phyloP scores from a whole-genome alignment of 2,329 filamentous ascomycete species.

The Colletotrichum acutatum region DNA sequence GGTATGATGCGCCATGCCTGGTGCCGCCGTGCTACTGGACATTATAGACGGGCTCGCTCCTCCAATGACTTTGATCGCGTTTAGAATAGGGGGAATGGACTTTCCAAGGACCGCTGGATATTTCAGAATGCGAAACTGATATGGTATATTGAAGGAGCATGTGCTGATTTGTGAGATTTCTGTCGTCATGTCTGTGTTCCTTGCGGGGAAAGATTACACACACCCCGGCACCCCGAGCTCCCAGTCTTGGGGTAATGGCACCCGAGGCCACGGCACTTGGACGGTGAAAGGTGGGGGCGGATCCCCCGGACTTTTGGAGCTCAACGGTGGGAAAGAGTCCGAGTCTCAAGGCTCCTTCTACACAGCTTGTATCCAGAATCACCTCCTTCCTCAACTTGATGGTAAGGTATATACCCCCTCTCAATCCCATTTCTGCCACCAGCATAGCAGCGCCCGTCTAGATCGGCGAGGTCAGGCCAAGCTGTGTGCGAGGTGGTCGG shows the following conservation, averaged over 20 bases:
- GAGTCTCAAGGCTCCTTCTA: too few species aligned
- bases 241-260: background rate
- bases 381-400: too few species aligned
- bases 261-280: conserved; percentile 2
- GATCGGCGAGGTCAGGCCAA: too few species aligned
- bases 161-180: background rate
- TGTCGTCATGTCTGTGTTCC: conserved; percentile 27
- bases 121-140: too few species aligned
- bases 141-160: too few species aligned
- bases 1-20: conserved; percentile 21
- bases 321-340: background rate
- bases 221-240: background rate
- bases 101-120: too few species aligned
- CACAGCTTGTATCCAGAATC: too few species aligned
- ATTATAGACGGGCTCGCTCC: background rate
- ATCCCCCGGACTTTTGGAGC: conserved; percentile 7
- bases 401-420: too few species aligned
- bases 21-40: background rate
- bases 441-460: too few species aligned
- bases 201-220: conserved; percentile 31
- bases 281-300: background rate
- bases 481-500: too few species aligned
- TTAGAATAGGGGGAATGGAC: too few species aligned
- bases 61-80: background rate
- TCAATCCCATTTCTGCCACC: too few species aligned